Percentiles rank a stretch among this genome's conserved stretches.
Conservation (phyloP, 2,329 filamentous ascomycete genomes). For the Scytalidium sp. region DNA sequence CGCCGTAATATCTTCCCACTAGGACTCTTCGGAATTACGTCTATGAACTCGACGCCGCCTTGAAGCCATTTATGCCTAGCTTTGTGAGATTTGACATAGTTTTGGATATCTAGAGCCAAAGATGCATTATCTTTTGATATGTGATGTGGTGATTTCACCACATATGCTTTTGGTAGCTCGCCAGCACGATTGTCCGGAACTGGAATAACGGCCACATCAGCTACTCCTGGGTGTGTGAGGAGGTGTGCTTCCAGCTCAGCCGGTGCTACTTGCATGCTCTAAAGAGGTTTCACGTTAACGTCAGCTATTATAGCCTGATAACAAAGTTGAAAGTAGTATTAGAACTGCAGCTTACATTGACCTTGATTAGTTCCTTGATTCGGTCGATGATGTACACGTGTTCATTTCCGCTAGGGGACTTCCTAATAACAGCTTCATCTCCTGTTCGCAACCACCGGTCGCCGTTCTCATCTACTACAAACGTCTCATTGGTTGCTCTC, state of each 20-base stretch:
- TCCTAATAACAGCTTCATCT: constrained; percentile 70
- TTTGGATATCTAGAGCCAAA: constrained; percentile 44
- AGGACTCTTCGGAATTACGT: constrained; percentile 66
- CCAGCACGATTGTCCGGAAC: constrained; percentile 57
- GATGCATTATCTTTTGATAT: constrained; percentile 54
- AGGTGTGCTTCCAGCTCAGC: constrained; percentile 77
- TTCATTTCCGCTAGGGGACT: constrained; percentile 62
- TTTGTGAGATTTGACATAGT: constrained; percentile 61
- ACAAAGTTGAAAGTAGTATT: background rate
- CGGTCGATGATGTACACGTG: constrained; percentile 81
- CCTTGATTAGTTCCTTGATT: constrained; percentile 71
- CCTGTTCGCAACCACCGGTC: constrained; percentile 78
- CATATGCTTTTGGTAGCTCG: constrained; percentile 62
- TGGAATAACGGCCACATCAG: constrained; percentile 74
- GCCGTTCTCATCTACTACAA: constrained; percentile 53
- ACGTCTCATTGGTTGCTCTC: constrained; percentile 76
- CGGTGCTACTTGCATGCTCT: constrained; percentile 77
- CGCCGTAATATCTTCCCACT: constrained; percentile 68
- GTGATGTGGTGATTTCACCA: constrained; percentile 48
- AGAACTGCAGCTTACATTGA: constrained; percentile 49
- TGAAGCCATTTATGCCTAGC: constrained; percentile 63
- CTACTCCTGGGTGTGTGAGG: constrained; percentile 68
- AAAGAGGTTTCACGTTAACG: too few relatives aligned
- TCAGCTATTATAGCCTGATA: too few relatives aligned
- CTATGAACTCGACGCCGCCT: constrained; percentile 57